These are phyloP conservation scores for Coemansia sp. DNA, from an alignment of 192 early-diverging fungal genomes.

Conservation along the genomic window DNA sequence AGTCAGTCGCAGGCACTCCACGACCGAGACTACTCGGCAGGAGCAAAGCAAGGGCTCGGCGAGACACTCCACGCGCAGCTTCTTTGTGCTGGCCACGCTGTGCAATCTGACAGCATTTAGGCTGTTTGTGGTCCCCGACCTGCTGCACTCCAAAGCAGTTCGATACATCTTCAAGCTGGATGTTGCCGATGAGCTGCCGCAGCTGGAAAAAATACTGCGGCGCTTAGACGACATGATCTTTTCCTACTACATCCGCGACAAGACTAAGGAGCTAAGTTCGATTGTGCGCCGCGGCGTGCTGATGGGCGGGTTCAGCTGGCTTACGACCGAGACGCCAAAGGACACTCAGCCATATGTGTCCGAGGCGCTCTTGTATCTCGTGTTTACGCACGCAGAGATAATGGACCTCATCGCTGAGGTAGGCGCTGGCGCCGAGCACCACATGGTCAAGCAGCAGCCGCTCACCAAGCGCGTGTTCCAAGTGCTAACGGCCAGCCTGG, in stretches of 20 bases:
- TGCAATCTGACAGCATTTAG: conserved; percentile 81
- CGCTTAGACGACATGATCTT: conserved; percentile 86
- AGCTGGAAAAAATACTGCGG: conserved; percentile 71
- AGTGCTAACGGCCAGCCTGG: conserved; percentile 71
- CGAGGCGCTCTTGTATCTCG: conserved; percentile 83
- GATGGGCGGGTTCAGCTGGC: conserved; percentile 89
- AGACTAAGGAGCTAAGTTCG: conserved; percentile 64
- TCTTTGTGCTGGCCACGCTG: conserved; percentile 72
- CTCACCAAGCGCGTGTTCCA: conserved; percentile 80
- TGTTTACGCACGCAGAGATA: conserved; percentile 90
- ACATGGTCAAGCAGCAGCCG: conserved; percentile 60
- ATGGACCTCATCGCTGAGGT: conserved; percentile 71
- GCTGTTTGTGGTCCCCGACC: conserved; percentile 72
- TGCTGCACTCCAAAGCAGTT: conserved; percentile 71
- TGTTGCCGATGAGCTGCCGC: conserved; percentile 60
- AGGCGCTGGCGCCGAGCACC: conserved; percentile 52
- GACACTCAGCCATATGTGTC: conserved; percentile 90
- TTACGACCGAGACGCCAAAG: conserved; percentile 67
- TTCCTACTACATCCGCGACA: conserved; percentile 83
- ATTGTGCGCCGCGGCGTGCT: conserved; percentile 84
- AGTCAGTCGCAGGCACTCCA: conserved; percentile 27
- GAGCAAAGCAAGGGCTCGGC: conserved; percentile 8
- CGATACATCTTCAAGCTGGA: conserved; percentile 63
- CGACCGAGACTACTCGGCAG: conserved; percentile 14
- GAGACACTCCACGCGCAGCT: conserved; percentile 34